A percentile compares a stretch with the other conserved stretches of the same genome.
Evolutionary conservation across 495 filamentous ascomycete genomes (phyloP).

Genomic region (Talaromyces ruber): DNA sequence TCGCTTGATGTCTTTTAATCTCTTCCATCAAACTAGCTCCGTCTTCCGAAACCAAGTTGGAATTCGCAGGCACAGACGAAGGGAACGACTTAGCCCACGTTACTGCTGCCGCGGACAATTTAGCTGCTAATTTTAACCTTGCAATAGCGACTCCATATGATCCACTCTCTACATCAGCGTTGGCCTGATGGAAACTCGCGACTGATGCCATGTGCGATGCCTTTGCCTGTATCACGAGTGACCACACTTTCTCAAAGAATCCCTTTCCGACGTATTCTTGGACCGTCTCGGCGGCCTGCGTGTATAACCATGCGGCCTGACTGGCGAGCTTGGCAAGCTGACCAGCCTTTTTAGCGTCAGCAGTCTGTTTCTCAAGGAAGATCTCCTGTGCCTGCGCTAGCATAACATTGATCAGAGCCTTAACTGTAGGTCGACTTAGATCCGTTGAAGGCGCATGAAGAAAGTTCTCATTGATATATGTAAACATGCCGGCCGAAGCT

Average conservation of each 20-base stretch:
- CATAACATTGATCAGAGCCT: slow-evolving; percentile 86
- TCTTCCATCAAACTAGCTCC: slow-evolving; percentile 65
- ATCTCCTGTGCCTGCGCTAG: slow-evolving; percentile 95
- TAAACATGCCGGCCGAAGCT: slow-evolving; percentile 97
- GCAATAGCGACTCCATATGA: slow-evolving; percentile 83
- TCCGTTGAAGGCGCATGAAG: slow-evolving; percentile 93
- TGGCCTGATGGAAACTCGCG: slow-evolving; percentile 89
- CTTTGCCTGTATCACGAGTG: slow-evolving; percentile 79
- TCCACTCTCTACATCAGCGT: slow-evolving; percentile 81
- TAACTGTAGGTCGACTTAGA: slow-evolving; percentile 88
- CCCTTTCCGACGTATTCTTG: slow-evolving; percentile 89
- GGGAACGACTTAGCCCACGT: slow-evolving; percentile 76
- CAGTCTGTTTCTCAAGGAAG: slow-evolving; percentile 91
- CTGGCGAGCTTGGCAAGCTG: slow-evolving; percentile 87
- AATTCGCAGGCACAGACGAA: slow-evolving; percentile 63
- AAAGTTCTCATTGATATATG: slow-evolving; percentile 99
- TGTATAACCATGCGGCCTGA: slow-evolving; percentile 81
- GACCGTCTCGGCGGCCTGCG: slow-evolving; percentile 77
- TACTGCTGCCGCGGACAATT: slow-evolving; percentile 62
- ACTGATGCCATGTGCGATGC: slow-evolving; percentile 74
- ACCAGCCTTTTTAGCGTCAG: slow-evolving; percentile 87
- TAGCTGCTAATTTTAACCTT: slow-evolving; percentile 74
- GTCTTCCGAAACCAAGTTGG: slow-evolving; percentile 77
- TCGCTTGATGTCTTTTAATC: slow-evolving; percentile 70
- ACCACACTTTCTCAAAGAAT: slow-evolving; percentile 95